A percentile compares a stretch with the other conserved stretches of the same genome.
Evolutionary conservation across 2,329 filamentous ascomycete species (phyloP).

Genomic region (Macrophomina phaseolina): DNA sequence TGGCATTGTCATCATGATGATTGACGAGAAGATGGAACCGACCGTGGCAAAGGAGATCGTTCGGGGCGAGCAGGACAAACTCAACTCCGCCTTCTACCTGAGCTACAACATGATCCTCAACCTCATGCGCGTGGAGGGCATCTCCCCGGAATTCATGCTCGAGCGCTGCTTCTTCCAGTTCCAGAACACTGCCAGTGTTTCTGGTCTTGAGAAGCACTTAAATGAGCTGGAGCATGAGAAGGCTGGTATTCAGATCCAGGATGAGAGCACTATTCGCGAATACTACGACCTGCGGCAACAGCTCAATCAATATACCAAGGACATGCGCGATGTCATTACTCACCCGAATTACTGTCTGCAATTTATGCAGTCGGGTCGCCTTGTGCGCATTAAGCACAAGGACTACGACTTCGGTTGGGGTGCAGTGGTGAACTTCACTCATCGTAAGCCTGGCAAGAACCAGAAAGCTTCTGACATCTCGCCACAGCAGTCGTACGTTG

Average conservation of each 20-base stretch:
- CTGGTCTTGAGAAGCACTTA: constrained; percentile 79
- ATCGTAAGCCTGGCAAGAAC: constrained; percentile 69
- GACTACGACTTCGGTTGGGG: constrained; percentile 94
- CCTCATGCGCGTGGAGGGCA: constrained; percentile 95
- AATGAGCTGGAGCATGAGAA: constrained; percentile 77
- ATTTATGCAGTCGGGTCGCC: constrained; percentile 84
- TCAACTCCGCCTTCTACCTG: constrained; percentile 96
- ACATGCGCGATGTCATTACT: constrained; percentile 90
- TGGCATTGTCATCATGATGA: constrained; percentile 99
- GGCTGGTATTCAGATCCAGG: constrained; percentile 75
- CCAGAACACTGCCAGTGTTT: constrained; percentile 90
- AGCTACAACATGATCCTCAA: constrained; percentile 99
- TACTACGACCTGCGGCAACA: constrained; percentile 92
- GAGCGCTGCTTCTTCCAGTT: constrained; percentile 98
- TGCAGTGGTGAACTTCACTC: constrained; percentile 75
- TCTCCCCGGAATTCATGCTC: constrained; percentile 98
- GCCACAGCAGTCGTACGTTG: constrained; percentile 77
- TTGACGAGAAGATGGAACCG: constrained; percentile 94
- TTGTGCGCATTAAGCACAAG: constrained; percentile 82
- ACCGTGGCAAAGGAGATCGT: constrained; percentile 94
- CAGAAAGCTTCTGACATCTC: constrained; percentile 69
- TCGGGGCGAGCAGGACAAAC: constrained; percentile 92
- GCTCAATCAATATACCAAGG: constrained; percentile 79
- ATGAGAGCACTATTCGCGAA: constrained; percentile 88
- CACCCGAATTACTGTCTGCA: constrained; percentile 85